phyloP scores from a whole-genome alignment of 208 protist genomes.

The Balamuthia mandrillaris region DNA sequence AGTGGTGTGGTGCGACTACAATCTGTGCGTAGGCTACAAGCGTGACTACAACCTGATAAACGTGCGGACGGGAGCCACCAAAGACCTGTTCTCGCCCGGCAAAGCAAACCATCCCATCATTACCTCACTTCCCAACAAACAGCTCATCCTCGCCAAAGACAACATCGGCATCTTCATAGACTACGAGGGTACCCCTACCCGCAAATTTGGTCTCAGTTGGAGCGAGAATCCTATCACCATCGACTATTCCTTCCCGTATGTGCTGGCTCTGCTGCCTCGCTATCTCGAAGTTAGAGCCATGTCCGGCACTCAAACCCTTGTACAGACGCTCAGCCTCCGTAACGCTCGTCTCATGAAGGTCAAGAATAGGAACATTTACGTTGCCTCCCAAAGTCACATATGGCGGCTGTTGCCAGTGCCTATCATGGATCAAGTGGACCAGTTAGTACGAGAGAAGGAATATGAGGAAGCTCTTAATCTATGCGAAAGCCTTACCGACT shows the following conservation, averaged over 20 bases:
- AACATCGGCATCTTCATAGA: slow-evolving; percentile 53
- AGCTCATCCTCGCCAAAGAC: slow-evolving; percentile 56
- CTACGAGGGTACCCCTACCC: slow-evolving; percentile 50
- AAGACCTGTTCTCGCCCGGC: slow-evolving; percentile 52
- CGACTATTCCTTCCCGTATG: slow-evolving; percentile 41
- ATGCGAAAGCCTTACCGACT: not conserved
- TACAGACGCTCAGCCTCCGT: slow-evolving; percentile 12
- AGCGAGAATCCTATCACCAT: slow-evolving; percentile 17
- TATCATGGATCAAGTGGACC: slow-evolving; percentile 21
- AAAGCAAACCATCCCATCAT: slow-evolving; percentile 36
- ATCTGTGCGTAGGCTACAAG: slow-evolving; percentile 53
- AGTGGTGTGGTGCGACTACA: slow-evolving; percentile 52
- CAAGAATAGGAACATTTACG: slow-evolving; percentile 19
- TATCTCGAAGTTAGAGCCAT: slow-evolving; percentile 44
- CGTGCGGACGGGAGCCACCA: not conserved
- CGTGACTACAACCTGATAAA: slow-evolving; percentile 54
- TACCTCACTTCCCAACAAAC: slow-evolving; percentile 6
- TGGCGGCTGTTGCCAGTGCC: slow-evolving; percentile 30
- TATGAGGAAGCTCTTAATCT: slow-evolving; percentile 49
- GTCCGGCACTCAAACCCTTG: not conserved
- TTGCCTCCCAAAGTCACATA: not conserved
- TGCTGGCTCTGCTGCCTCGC: slow-evolving; percentile 41
- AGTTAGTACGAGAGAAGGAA: slow-evolving; percentile 40
- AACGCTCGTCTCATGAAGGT: not conserved
- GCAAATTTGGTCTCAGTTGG: slow-evolving; percentile 49